phyloP scores from a whole-genome alignment of 805 yeast species.

The Saccharomycodes ludwigii region DNA sequence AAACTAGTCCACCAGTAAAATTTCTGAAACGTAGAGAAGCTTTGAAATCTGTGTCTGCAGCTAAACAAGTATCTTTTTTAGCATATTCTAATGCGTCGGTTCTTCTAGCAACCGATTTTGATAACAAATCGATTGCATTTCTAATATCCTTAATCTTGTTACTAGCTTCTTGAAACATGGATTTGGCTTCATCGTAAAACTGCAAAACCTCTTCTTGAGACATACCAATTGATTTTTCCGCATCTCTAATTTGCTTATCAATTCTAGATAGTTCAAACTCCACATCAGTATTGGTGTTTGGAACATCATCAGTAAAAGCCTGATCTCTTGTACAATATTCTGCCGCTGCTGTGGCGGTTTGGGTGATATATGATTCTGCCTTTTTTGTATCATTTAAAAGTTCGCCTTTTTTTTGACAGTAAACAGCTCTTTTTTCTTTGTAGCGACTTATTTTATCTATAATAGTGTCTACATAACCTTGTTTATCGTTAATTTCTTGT shows the following conservation, averaged over 20 bases:
- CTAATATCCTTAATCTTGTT: slow-evolving; percentile 27
- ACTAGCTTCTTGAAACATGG: slow-evolving; percentile 30
- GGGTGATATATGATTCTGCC: slow-evolving; percentile 5
- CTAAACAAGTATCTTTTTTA: slow-evolving; percentile 29
- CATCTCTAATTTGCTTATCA: slow-evolving; percentile 33
- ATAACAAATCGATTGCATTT: slow-evolving; percentile 20
- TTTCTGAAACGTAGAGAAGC: slow-evolving; percentile 52
- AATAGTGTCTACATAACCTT: slow-evolving; percentile 12
- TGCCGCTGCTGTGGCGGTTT: slow-evolving; percentile 20
- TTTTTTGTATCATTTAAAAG: slow-evolving; percentile 1
- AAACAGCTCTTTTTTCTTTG: slow-evolving; percentile 11
- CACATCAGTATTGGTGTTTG: slow-evolving; percentile 35
- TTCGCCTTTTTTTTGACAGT: slow-evolving; percentile 4
- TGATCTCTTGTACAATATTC: slow-evolving; percentile 37
- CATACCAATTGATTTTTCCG: slow-evolving; percentile 42
- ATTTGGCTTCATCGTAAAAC: slow-evolving; percentile 33
- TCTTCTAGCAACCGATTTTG: slow-evolving; percentile 32
- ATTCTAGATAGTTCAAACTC: slow-evolving; percentile 35
- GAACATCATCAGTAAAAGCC: slow-evolving; percentile 27
- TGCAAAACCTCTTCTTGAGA: slow-evolving; percentile 42
- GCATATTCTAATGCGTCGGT: slow-evolving; percentile 29
- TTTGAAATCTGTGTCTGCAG: slow-evolving; percentile 45
- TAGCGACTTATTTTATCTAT: slow-evolving; percentile 17
- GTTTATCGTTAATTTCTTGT: slow-evolving; percentile 9
- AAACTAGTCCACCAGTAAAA: slow-evolving; percentile 58